phyloP scores from a whole-genome alignment of 148 eudicot genomes.

The Rheum nobile region DNA sequence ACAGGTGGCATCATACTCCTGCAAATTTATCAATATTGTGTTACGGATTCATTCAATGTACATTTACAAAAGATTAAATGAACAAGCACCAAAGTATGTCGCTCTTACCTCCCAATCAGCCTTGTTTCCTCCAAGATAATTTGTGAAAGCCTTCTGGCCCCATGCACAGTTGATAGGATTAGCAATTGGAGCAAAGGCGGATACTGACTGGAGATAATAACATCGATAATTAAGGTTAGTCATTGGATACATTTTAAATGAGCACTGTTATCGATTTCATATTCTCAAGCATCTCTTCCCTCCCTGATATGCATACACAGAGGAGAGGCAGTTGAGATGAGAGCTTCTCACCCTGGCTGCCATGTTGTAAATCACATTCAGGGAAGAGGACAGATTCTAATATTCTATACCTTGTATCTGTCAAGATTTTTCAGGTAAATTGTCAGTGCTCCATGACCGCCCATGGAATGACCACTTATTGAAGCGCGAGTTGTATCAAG shows the following conservation, averaged over 20 bases:
- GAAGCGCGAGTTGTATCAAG: slow-evolving; percentile 87
- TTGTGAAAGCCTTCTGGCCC: slow-evolving; percentile 96
- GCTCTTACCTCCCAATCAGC: slow-evolving; percentile 77
- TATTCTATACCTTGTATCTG: slow-evolving; percentile 68
- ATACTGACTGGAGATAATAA: slow-evolving; percentile 57
- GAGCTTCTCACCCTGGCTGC: not conserved
- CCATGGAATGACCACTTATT: slow-evolving; percentile 96
- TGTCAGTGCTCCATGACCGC: slow-evolving; percentile 94
- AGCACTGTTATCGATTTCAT: not conserved
- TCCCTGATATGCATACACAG: not conserved
- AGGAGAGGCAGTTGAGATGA: not conserved
- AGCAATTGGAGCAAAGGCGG: slow-evolving; percentile 81
- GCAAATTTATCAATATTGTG: slow-evolving; percentile 18
- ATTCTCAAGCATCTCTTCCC: not conserved
- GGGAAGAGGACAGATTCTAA: not conserved
- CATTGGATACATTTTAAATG: not conserved
- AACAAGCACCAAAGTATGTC: not conserved
- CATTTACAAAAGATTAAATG: not conserved
- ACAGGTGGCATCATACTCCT: slow-evolving; percentile 91
- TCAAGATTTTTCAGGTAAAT: slow-evolving; percentile 92
- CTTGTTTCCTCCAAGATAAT: slow-evolving; percentile 78
- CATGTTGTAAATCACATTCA: not conserved
- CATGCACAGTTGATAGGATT: slow-evolving; percentile 92
- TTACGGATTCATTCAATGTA: not conserved
- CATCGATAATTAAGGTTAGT: not conserved